Conservation (phyloP, 1,284 basidiomycete genomes). For the Waitea zeae region DNA sequence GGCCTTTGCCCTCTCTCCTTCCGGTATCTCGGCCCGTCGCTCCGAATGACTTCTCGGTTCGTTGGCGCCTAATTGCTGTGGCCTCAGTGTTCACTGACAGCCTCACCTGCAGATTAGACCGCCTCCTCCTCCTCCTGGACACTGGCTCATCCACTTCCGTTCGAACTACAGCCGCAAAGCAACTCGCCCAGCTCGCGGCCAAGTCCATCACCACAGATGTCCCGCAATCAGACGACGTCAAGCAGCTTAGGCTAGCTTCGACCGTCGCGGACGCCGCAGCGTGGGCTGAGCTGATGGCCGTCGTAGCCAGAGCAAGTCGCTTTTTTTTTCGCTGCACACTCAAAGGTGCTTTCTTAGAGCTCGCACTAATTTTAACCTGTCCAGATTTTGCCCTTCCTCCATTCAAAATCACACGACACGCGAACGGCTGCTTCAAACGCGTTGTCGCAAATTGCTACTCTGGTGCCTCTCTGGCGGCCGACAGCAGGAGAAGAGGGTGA, state of each 20-base stretch:
- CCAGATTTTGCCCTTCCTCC: slow-evolving; percentile 75
- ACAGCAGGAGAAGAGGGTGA: slow-evolving; percentile 13
- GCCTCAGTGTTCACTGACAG: slow-evolving; percentile 1
- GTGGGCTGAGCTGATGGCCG: slow-evolving; percentile 70
- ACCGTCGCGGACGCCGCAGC: slow-evolving; percentile 48
- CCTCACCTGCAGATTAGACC: slow-evolving; percentile 68
- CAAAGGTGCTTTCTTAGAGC: too few relatives aligned
- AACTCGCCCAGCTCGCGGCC: slow-evolving; percentile 79
- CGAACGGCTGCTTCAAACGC: slow-evolving; percentile 73
- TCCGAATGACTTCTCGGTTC: slow-evolving; percentile 56
- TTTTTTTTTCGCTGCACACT: slow-evolving; percentile 3
- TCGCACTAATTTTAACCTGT: too few relatives aligned
- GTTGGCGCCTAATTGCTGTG: slow-evolving; percentile 10
- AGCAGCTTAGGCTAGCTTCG: slow-evolving; percentile 39
- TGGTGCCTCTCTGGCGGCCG: slow-evolving; percentile 75
- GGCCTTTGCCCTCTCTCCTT: too few relatives aligned
- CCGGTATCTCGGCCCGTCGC: too few relatives aligned
- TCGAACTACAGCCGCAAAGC: slow-evolving; percentile 80
- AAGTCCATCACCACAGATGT: slow-evolving; percentile 72
- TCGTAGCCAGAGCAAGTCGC: slow-evolving; percentile 54
- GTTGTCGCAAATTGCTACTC: slow-evolving; percentile 71
- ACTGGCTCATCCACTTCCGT: slow-evolving; percentile 79
- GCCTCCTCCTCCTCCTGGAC: slow-evolving; percentile 81
- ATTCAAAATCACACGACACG: slow-evolving; percentile 80
- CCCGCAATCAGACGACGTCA: slow-evolving; percentile 61